These are phyloP conservation scores for Draba incana DNA, from an alignment of 345 rosid genomes.

Conservation along the genomic window DNA sequence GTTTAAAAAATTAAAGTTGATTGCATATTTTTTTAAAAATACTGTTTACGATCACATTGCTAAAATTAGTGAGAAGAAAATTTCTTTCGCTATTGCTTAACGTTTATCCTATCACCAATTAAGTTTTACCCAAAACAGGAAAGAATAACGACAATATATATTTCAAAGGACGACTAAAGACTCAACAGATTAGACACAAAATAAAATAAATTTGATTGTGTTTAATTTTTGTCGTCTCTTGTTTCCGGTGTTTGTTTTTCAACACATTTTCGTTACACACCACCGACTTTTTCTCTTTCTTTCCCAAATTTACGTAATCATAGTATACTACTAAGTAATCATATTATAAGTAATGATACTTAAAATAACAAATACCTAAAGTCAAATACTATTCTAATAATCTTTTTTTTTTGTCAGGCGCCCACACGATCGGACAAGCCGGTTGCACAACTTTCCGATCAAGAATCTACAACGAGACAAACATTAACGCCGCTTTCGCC, in stretches of 20 bases:
- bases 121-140: background rate
- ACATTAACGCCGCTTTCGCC: constrained; percentile 68
- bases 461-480: constrained; percentile 69
- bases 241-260: constrained; percentile 12
- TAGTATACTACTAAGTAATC: too few relatives aligned
- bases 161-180: constrained; percentile 2
- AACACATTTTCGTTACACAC: constrained; percentile 23
- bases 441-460: constrained; percentile 65
- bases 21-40: background rate
- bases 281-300: constrained; percentile 25
- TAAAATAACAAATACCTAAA: background rate
- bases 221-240: constrained; percentile 18
- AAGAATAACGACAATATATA: background rate
- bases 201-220: constrained; percentile 14
- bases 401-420: constrained; percentile 45
- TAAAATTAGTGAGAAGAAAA: background rate
- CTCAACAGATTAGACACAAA: constrained; percentile 31
- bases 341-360: background rate
- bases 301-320: constrained; percentile 15
- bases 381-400: constrained; percentile 12
- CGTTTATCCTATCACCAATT: background rate
- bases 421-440: constrained; percentile 82
- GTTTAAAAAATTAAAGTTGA: background rate
- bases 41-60: background rate
- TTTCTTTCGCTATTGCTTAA: background rate